Percentiles rank a stretch among this genome's conserved stretches.
Evolutionary conservation across 305 asterid species (phyloP).

Genomic region (Fraxinus floribunda): DNA sequence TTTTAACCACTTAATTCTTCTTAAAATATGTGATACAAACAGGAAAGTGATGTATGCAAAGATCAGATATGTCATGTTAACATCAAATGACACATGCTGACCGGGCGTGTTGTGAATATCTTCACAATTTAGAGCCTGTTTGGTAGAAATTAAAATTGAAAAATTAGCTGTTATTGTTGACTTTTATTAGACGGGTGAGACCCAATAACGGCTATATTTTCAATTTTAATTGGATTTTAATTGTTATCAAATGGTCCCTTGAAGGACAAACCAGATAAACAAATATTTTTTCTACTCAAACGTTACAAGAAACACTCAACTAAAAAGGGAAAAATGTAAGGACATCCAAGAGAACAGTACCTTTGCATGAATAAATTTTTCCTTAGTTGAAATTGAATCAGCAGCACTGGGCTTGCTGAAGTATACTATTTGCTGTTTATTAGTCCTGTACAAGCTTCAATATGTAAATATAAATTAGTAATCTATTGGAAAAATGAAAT

Average conservation of each 20-base stretch:
- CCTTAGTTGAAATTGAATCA: constrained; percentile 82
- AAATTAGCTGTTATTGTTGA: too few relatives aligned
- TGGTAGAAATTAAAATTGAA: too few relatives aligned
- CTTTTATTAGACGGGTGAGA: too few relatives aligned
- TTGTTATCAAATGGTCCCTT: too few relatives aligned
- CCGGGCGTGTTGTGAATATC: background rate
- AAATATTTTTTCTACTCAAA: constrained; percentile 14
- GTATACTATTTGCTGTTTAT: constrained; percentile 60
- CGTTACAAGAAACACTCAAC: background rate
- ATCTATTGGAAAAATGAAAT: constrained; percentile 10
- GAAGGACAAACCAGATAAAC: background rate
- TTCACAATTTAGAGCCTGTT: background rate
- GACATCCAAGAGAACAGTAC: constrained; percentile 35
- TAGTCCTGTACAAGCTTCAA: constrained; percentile 70
- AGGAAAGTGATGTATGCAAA: background rate
- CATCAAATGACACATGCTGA: background rate
- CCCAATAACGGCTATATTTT: too few relatives aligned
- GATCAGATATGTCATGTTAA: background rate
- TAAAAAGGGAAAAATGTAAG: background rate
- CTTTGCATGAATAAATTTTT: constrained; percentile 93
- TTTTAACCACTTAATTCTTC: background rate
- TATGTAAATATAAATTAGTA: constrained; percentile 29
- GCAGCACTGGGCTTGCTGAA: constrained; percentile 76
- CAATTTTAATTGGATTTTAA: too few relatives aligned
- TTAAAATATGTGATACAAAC: background rate